These are phyloP conservation scores for Friedmanniomyces simplex DNA, from an alignment of 495 filamentous ascomycete species.

Conservation along the genomic window DNA sequence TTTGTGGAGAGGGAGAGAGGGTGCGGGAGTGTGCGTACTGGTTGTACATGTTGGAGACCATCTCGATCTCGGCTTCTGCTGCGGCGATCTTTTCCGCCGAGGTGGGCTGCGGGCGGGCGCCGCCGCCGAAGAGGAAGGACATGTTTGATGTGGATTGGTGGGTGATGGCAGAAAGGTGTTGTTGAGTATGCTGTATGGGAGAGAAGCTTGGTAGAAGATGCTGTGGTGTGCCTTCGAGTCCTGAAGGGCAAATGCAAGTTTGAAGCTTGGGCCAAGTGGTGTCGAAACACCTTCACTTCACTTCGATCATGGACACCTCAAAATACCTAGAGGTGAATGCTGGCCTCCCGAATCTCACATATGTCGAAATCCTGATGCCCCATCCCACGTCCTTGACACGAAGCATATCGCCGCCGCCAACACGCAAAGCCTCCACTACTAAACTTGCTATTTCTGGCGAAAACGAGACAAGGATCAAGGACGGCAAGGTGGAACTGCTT, in stretches of 20 bases:
- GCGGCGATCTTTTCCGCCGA: slow-evolving; percentile 92
- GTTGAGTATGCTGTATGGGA: not conserved
- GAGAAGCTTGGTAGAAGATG: not conserved
- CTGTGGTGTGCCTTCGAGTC: not conserved
- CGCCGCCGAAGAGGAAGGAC: slow-evolving; percentile 83
- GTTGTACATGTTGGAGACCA: slow-evolving; percentile 93
- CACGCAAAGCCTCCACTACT: slow-evolving; percentile 2
- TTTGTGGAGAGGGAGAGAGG: not conserved
- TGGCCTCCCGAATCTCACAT: too few relatives aligned
- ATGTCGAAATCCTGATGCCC: not conserved
- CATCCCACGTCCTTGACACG: not conserved
- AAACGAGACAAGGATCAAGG: not conserved
- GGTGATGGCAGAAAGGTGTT: not conserved
- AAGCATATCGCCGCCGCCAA: slow-evolving; percentile 16
- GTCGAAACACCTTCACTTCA: too few relatives aligned
- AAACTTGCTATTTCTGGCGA: not conserved
- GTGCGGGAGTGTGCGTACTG: slow-evolving; percentile 45
- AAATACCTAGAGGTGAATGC: not conserved
- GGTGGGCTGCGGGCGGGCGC: slow-evolving; percentile 63
- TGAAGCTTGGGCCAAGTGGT: not conserved
- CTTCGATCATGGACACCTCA: not conserved
- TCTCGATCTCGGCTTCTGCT: slow-evolving; percentile 88
- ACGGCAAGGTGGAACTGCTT: not conserved
- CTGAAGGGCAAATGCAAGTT: not conserved
- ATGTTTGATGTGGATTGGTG: slow-evolving; percentile 41